Evolutionary conservation across 2,329 filamentous ascomycete genomes (phyloP).

Genomic region (Hymenoscyphus linearis): DNA sequence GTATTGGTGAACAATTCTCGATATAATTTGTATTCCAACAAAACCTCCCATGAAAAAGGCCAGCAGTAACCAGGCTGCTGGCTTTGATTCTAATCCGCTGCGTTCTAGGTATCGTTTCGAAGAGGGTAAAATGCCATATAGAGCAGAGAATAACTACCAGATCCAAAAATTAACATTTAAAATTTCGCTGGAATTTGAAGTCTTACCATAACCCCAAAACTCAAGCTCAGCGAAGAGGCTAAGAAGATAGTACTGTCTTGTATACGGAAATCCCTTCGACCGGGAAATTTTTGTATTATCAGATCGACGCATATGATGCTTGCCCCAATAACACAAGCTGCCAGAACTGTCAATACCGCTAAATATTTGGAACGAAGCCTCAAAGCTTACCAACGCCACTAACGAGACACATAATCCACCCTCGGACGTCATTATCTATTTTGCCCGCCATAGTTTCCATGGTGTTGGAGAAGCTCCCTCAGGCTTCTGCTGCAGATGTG

Average conservation of each 20-base stretch:
- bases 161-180: constrained; percentile 8
- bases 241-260: constrained; percentile 86
- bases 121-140: constrained; percentile 90
- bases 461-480: not conserved
- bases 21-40: constrained; percentile 68
- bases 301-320: constrained; percentile 84
- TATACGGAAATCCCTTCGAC: constrained; percentile 74
- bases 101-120: constrained; percentile 71
- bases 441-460: not conserved
- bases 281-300: constrained; percentile 65
- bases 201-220: constrained; percentile 91
- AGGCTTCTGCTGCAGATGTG: not conserved
- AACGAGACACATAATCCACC: constrained; percentile 89
- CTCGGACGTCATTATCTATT: constrained; percentile 68
- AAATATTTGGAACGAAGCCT: not conserved
- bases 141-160: constrained; percentile 77
- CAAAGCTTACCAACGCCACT: constrained; percentile 60
- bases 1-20: constrained; percentile 64
- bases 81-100: constrained; percentile 60
- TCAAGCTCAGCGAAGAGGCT: constrained; percentile 81
- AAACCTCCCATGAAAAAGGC: constrained; percentile 67
- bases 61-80: constrained; percentile 65
- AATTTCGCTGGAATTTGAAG: not conserved
- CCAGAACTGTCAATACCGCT: constrained; percentile 5
- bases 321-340: constrained; percentile 67